These are phyloP conservation scores for Raffaelea arxii DNA, from an alignment of 2,329 filamentous ascomycete genomes.

Conservation along the genomic window DNA sequence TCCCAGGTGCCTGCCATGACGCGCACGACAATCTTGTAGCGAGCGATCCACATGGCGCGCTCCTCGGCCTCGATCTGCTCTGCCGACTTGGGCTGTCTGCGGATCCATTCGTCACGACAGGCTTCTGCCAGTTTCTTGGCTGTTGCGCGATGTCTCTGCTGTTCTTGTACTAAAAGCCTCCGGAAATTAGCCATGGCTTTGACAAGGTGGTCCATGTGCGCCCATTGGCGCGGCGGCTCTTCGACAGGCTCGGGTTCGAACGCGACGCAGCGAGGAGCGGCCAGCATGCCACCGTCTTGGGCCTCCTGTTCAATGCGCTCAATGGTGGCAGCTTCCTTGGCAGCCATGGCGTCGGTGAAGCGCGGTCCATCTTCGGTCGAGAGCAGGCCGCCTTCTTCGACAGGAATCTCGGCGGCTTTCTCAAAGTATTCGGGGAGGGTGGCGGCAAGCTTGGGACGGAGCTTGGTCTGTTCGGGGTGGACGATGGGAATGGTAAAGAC, in stretches of 20 bases:
- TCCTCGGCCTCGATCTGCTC: slow-evolving; percentile 80
- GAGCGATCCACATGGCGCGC: slow-evolving; percentile 51
- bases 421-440: slow-evolving; percentile 50
- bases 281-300: slow-evolving; percentile 66
- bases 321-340: slow-evolving; percentile 60
- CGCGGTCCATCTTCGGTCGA: slow-evolving; percentile 43
- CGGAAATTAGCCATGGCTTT: slow-evolving; percentile 74
- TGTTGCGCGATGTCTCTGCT: slow-evolving; percentile 61
- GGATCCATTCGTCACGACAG: slow-evolving; percentile 65
- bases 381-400: slow-evolving; percentile 49
- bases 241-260: slow-evolving; percentile 64
- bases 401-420: slow-evolving; percentile 38
- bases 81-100: slow-evolving; percentile 61
- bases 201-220: slow-evolving; percentile 77
- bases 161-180: slow-evolving; percentile 69
- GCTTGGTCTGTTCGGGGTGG: slow-evolving; percentile 47
- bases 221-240: slow-evolving; percentile 70
- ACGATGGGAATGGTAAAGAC: slow-evolving; percentile 43
- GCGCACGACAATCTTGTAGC: slow-evolving; percentile 63
- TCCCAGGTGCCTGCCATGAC: slow-evolving; percentile 51
- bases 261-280: slow-evolving; percentile 56
- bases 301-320: slow-evolving; percentile 62
- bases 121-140: slow-evolving; percentile 75
- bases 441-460: slow-evolving; percentile 41
- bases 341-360: slow-evolving; percentile 52